Base-by-base conservation (phyloP, 2,329 filamentous ascomycete genomes). In the Colletotrichum sp. region DNA sequence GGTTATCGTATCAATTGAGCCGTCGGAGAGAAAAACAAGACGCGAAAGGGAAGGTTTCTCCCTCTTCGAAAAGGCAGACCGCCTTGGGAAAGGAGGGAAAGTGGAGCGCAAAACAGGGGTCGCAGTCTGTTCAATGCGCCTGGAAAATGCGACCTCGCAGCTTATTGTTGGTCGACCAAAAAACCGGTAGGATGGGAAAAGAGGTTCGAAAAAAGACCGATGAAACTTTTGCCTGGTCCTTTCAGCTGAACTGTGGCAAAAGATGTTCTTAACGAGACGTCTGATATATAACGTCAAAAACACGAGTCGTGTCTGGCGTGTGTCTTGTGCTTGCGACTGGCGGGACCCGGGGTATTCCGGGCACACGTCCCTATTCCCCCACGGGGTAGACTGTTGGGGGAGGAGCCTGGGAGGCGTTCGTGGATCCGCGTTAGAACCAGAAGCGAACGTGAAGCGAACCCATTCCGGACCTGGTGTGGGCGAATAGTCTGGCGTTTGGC, bases 351-450 rank as follows among this genome's bases (percentile, higher is more conserved):
- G 67, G 67, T 52, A 63, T 63, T 61, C 57, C 57, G 67, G 57
- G 9, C 55, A 61, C 55, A 61, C 55, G 21, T 32, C 55, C 55
- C 67, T 48, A 26, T 24, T 63, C 67, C 67, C 67, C 67, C 67
- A 70, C 36, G 67, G 67, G 67, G 67, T 70, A 70, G 36, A 69
- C 57, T 61, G 55, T 70, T 63, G 67, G 68, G 28, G 68, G 58
- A 55, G 68, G 43, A 58, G 60, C 30, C 58, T 63, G 61, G 63
- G 48, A 24, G 72, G 26, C 66, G 57, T 57, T 60, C 12, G 36
- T 43, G 65, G 57, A 61, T 16, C 71, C 71, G 48, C 52, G 55
- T 16, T 21, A 15, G 13, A 21, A 61, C 15, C 21, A 38, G 43
- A 52, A 52, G 43, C 43, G 43, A 52, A 10, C 9, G 24, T 58